Conservation (phyloP, 2,329 filamentous ascomycete genomes). For the Calonectria multiphialidica region DNA sequence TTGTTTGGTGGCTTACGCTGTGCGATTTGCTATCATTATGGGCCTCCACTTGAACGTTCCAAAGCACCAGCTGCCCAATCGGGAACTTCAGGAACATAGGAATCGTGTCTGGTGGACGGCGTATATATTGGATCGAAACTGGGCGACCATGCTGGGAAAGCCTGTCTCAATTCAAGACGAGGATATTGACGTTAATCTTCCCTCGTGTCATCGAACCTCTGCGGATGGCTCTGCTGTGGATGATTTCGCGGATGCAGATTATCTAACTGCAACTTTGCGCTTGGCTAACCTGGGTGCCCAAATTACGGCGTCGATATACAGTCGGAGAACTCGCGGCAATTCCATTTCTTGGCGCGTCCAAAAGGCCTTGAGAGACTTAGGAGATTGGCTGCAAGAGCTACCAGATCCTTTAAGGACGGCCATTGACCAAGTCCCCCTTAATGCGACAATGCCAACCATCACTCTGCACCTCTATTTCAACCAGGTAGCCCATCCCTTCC, state of each 20-base stretch:
- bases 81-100: not conserved
- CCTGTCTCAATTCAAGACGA: not conserved
- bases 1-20: not conserved
- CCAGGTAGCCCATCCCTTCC: not conserved
- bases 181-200: not conserved
- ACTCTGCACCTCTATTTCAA: not conserved
- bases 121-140: not conserved
- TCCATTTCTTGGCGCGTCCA: not conserved
- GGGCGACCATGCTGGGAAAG: not conserved
- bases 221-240: not conserved
- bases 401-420: not conserved
- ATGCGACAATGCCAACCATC: not conserved
- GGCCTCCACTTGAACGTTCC: not conserved
- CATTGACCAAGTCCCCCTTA: not conserved
- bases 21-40: not conserved
- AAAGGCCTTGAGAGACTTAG: not conserved
- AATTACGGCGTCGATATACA: not conserved
- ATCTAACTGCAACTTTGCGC: not conserved
- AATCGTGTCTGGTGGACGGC: not conserved
- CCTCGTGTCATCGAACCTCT: not conserved
- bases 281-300: not conserved
- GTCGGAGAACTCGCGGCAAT: not conserved
- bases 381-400: not conserved
- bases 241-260: not conserved
- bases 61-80: not conserved